phyloP scores from a whole-genome alignment of 2,329 filamentous ascomycete species.

The Botrytis fragariae region DNA sequence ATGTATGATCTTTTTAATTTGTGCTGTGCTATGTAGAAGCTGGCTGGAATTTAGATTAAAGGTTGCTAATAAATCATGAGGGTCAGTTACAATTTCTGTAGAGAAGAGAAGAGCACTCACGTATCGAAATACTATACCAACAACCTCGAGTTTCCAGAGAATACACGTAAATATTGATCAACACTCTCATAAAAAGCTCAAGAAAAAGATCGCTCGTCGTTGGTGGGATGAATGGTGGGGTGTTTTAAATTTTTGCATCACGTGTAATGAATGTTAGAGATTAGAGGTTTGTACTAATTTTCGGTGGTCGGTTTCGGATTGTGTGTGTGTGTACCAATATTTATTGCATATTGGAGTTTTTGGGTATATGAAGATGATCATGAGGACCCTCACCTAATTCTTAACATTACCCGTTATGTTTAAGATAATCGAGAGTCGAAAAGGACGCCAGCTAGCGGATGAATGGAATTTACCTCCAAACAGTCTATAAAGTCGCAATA shows the following conservation, averaged over 20 bases:
- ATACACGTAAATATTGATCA: neutral
- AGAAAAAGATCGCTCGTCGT: neutral
- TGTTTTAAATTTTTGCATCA: constrained; percentile 3
- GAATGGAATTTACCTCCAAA: neutral
- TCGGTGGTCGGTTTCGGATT: neutral
- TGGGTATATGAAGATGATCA: neutral
- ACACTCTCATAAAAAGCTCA: neutral
- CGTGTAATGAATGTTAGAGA: neutral
- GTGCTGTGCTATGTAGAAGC: neutral
- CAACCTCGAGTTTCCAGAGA: neutral
- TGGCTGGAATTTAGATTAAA: neutral
- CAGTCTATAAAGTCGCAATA: neutral
- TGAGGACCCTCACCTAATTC: neutral
- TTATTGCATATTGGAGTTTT: neutral
- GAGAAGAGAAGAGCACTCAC: neutral
- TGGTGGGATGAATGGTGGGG: constrained; percentile 14
- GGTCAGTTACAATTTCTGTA: neutral
- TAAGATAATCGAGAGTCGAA: neutral
- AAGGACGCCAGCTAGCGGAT: neutral
- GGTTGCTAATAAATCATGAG: neutral
- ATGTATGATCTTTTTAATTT: neutral
- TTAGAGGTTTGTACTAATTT: neutral
- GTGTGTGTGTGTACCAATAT: neutral
- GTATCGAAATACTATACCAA: neutral
- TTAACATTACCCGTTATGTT: neutral